These are phyloP conservation scores for Wickerhamiella siamensis DNA, from an alignment of 805 yeast genomes.

Conservation along the genomic window DNA sequence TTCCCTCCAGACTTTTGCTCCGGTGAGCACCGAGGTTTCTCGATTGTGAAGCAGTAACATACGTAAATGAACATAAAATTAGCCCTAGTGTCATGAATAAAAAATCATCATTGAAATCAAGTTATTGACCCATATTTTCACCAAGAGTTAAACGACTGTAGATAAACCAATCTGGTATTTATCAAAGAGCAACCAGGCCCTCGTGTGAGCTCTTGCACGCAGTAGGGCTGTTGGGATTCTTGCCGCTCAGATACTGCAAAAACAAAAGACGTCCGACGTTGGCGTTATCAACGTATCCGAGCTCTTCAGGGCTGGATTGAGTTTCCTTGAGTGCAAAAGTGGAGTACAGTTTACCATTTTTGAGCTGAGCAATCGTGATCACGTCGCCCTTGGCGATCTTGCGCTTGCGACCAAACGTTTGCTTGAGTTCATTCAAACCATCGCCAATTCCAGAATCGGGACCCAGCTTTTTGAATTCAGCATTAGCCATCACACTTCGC, in stretches of 20 bases:
- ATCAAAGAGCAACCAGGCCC: conserved; percentile 7
- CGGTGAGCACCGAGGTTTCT: conserved; percentile 20
- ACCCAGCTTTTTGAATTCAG: conserved; percentile 35
- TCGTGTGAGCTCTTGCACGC: conserved; percentile 21
- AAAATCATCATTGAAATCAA: no score
- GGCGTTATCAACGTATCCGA: conserved; percentile 55
- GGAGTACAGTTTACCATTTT: conserved; percentile 34
- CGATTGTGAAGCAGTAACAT: no score
- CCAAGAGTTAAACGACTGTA: not conserved
- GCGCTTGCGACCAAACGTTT: conserved; percentile 47
- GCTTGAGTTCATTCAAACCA: conserved; percentile 57
- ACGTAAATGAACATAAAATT: no score
- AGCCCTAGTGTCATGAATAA: no score
- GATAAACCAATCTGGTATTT: not conserved
- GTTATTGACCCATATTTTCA: no score
- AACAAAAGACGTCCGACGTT: conserved; percentile 52
- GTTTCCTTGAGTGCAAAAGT: conserved; percentile 28
- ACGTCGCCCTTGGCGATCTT: conserved; percentile 64
- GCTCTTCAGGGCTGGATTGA: conserved; percentile 13
- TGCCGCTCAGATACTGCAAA: conserved; percentile 61
- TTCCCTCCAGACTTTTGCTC: conserved; percentile 21
- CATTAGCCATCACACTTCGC: conserved; percentile 59
- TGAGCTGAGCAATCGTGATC: conserved; percentile 40
- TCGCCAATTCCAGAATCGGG: conserved; percentile 33
- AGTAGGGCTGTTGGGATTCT: conserved; percentile 46